Evolutionary conservation across 2,329 filamentous ascomycete genomes (phyloP).

Genomic region (Trichophaea hybrida): DNA sequence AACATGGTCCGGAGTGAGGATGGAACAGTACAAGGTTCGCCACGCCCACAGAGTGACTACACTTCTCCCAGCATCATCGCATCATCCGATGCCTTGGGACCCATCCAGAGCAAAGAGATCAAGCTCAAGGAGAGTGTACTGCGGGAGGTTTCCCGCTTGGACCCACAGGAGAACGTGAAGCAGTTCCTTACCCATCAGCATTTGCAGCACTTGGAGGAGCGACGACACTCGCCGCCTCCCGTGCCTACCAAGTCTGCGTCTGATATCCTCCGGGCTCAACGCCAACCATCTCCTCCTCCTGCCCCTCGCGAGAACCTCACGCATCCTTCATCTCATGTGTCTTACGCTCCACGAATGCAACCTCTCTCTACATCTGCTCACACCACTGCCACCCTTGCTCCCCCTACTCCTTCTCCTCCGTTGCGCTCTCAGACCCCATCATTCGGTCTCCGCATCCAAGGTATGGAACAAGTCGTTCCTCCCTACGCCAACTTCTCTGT

Average conservation of each 20-base stretch:
- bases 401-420: conserved; percentile 7
- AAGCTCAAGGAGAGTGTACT: conserved; percentile 59
- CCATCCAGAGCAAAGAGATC: conserved; percentile 38
- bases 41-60: not conserved
- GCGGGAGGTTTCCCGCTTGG: conserved; percentile 52
- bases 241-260: conserved; percentile 19
- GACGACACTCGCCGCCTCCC: conserved; percentile 20
- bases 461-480: conserved; percentile 47
- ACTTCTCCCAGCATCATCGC: conserved; percentile 57
- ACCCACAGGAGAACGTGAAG: conserved; percentile 84
- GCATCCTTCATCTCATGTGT: conserved; percentile 9
- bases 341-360: conserved; percentile 6
- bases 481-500: conserved; percentile 27
- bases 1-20: conserved; percentile 4
- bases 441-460: conserved; percentile 43
- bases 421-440: conserved; percentile 33
- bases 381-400: not conserved
- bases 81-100: conserved; percentile 78
- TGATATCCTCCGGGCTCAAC: conserved; percentile 17
- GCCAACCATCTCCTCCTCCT: conserved; percentile 6
- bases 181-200: conserved; percentile 84
- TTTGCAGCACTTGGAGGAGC: conserved; percentile 35
- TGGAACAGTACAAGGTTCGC: not conserved
- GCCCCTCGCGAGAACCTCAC: not conserved
- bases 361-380: conserved; percentile 6